phyloP scores from a whole-genome alignment of 768 basidiomycete genomes.

The Russula dissimulans region DNA sequence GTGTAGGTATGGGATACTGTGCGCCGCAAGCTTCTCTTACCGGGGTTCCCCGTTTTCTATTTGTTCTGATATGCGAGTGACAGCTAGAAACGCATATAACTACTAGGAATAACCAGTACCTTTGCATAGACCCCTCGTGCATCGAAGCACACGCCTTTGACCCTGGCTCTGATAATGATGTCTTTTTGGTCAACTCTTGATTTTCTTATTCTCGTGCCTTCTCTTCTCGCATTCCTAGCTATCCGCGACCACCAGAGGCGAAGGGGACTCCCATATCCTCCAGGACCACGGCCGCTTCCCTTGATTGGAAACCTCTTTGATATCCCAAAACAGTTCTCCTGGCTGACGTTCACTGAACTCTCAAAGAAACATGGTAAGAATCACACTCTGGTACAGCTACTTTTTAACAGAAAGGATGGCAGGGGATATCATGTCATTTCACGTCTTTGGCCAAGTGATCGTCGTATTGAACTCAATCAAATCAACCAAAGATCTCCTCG shows the following conservation, averaged over 20 bases:
- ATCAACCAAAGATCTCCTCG: constrained; percentile 40
- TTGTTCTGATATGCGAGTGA: too few relatives aligned
- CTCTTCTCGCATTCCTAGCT: background rate
- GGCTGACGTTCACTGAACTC: background rate
- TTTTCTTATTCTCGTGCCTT: background rate
- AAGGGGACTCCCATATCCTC: background rate
- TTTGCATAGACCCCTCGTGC: too few relatives aligned
- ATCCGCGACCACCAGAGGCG: background rate
- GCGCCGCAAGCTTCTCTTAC: too few relatives aligned
- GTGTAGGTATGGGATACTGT: too few relatives aligned
- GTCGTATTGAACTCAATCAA: constrained; percentile 40
- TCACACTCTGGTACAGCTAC: background rate
- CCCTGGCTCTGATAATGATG: too few relatives aligned
- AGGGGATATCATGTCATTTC: constrained; percentile 16
- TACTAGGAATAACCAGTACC: too few relatives aligned
- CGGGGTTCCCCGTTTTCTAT: too few relatives aligned
- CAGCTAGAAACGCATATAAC: too few relatives aligned
- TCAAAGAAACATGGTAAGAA: background rate
- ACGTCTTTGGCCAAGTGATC: constrained; percentile 37
- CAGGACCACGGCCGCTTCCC: constrained; percentile 4
- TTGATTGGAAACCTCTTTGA: constrained; percentile 4
- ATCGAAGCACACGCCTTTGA: too few relatives aligned
- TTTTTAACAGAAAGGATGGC: background rate
- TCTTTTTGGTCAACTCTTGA: background rate
- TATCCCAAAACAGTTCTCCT: constrained; percentile 5